phyloP scores from a whole-genome alignment of 2,329 filamentous ascomycete species.

The Arthrobotrys conoides region DNA sequence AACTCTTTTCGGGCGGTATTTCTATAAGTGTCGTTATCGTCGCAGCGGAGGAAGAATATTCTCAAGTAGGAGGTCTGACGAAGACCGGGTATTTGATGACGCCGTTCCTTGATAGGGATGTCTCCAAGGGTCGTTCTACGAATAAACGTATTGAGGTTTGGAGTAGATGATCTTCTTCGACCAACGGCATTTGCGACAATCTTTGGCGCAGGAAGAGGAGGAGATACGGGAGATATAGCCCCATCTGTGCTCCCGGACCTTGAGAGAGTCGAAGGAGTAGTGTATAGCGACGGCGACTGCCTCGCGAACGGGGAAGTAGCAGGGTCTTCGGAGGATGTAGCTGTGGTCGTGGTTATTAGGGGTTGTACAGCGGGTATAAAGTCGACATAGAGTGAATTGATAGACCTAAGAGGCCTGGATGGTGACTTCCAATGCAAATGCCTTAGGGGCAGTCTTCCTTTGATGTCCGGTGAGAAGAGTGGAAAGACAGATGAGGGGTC shows the following conservation, averaged over 20 bases:
- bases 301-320: slow-evolving; percentile 64
- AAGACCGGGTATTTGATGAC: slow-evolving; percentile 95
- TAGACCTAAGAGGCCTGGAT: slow-evolving; percentile 89
- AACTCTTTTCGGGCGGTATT: slow-evolving; percentile 81
- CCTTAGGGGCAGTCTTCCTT: slow-evolving; percentile 83
- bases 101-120: slow-evolving; percentile 72
- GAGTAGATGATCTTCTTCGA: slow-evolving; percentile 57
- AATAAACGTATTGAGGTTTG: slow-evolving; percentile 52
- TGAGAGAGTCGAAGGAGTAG: slow-evolving; percentile 14
- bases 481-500: slow-evolving; percentile 92
- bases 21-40: slow-evolving; percentile 97
- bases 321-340: slow-evolving; percentile 66
- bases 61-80: slow-evolving; percentile 95
- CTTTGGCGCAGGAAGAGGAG: slow-evolving; percentile 24
- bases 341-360: slow-evolving; percentile 67
- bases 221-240: slow-evolving; percentile 38
- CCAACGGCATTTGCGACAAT: slow-evolving; percentile 37
- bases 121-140: slow-evolving; percentile 46
- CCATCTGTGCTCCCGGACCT: slow-evolving; percentile 67
- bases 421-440: slow-evolving; percentile 99
- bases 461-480: slow-evolving; percentile 81
- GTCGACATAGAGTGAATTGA: slow-evolving; percentile 91
- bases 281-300: slow-evolving; percentile 65
- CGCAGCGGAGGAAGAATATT: slow-evolving; percentile 87
- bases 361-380: slow-evolving; percentile 76